Conservation (phyloP, 495 filamentous ascomycete species). For the Penicillium alfredii region DNA sequence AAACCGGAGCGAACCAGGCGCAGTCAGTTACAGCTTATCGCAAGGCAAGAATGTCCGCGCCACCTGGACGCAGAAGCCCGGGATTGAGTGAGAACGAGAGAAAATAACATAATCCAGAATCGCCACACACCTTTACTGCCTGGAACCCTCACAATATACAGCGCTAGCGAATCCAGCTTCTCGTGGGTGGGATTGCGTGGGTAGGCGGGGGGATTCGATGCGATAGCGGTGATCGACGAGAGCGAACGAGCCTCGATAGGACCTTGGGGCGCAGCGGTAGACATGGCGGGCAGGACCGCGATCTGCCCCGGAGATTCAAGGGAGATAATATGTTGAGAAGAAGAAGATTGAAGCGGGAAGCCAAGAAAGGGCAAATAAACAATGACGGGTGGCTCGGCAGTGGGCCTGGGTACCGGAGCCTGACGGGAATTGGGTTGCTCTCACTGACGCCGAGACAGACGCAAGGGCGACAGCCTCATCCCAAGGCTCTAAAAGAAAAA, state of each 20-base stretch:
- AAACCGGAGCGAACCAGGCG: slow-evolving; percentile 1
- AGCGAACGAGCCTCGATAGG: slow-evolving; percentile 77
- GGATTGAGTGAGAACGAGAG: no score
- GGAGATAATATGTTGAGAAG: slow-evolving; percentile 4
- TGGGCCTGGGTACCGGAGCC: no score
- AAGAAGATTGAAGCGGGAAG: no score
- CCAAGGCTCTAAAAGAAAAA: no score
- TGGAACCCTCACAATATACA: slow-evolving; percentile 90
- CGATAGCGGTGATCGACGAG: slow-evolving; percentile 69
- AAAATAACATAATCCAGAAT: not conserved
- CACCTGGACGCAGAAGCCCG: no score
- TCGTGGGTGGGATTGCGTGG: slow-evolving; percentile 65
- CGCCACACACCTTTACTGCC: slow-evolving; percentile 69
- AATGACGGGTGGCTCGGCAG: slow-evolving; percentile 12
- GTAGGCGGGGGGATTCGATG: slow-evolving; percentile 80
- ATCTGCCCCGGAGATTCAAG: slow-evolving; percentile 21
- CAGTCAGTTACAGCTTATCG: slow-evolving; percentile 16
- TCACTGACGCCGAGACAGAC: no score
- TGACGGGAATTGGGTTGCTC: no score
- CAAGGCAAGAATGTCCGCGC: no score
- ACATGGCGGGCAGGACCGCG: slow-evolving; percentile 21
- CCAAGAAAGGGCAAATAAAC: no score
- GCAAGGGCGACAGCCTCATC: no score
- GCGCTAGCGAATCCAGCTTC: slow-evolving; percentile 58
- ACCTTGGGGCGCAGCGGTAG: slow-evolving; percentile 23